Evolutionary conservation across 1,284 basidiomycete genomes (phyloP).

Genomic region (Fomes fomentarius): DNA sequence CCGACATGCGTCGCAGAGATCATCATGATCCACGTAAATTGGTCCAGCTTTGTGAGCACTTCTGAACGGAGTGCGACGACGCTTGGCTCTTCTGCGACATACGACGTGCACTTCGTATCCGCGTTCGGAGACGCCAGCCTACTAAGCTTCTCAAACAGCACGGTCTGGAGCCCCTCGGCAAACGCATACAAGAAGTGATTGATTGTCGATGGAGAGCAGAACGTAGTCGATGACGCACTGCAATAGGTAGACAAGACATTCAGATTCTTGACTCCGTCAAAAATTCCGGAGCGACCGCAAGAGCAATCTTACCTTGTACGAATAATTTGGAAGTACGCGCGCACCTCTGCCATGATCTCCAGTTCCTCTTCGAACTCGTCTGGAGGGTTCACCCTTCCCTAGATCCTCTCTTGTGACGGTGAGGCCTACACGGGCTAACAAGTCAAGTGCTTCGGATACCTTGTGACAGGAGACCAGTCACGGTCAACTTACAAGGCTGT

Average conservation of each 20-base stretch:
- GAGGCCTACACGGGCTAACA: too few species aligned
- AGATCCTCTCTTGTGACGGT: too few species aligned
- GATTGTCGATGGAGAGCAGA: constrained; percentile 46
- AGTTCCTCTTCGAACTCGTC: constrained; percentile 40
- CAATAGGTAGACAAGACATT: not conserved
- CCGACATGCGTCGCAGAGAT: too few species aligned
- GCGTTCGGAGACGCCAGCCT: constrained; percentile 41
- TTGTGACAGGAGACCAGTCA: too few species aligned
- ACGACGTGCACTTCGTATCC: constrained; percentile 38
- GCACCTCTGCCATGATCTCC: constrained; percentile 50
- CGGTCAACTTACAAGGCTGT: too few species aligned
- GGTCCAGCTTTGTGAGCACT: too few species aligned
- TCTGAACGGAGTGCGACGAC: constrained; percentile 37
- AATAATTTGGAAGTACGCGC: constrained; percentile 54
- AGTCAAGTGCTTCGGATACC: too few species aligned
- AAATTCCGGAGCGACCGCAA: too few species aligned
- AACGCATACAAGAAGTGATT: constrained; percentile 44
- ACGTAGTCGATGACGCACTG: constrained; percentile 53
- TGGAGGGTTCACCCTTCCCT: too few species aligned
- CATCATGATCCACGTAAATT: too few species aligned
- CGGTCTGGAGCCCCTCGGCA: constrained; percentile 37
- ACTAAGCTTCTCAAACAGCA: constrained; percentile 42
- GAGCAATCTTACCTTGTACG: constrained; percentile 43
- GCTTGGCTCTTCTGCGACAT: constrained; percentile 46
- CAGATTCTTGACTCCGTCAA: too few species aligned